phyloP scores from a whole-genome alignment of 1,284 basidiomycete species.

The Prillingera fragicola region DNA sequence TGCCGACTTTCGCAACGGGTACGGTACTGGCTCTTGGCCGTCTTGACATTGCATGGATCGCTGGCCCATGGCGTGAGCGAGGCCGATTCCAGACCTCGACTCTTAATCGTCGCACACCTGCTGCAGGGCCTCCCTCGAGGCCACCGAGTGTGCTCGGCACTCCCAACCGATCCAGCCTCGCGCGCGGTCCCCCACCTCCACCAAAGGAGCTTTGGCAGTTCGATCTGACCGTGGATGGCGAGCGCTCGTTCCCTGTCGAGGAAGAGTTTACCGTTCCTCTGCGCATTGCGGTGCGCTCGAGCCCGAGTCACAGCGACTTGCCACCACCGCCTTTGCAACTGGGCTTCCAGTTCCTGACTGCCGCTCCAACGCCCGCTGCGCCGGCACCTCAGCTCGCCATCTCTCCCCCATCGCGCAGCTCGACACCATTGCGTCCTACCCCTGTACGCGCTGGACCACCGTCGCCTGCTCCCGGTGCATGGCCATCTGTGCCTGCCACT shows the following conservation, averaged over 20 bases:
- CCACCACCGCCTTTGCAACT: constrained; percentile 17
- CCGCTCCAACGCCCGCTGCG: constrained; percentile 5
- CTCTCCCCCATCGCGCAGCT: constrained; percentile 21
- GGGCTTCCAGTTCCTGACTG: constrained; percentile 32
- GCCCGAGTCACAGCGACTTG: neutral
- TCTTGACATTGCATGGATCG: constrained; percentile 69
- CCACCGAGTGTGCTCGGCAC: no score
- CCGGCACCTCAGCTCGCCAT: constrained; percentile 12
- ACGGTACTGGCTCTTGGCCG: constrained; percentile 68
- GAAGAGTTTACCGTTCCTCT: constrained; percentile 20
- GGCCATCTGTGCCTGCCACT: neutral
- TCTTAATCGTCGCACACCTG: constrained; percentile 37
- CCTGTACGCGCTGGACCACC: neutral
- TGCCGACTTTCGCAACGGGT: constrained; percentile 58
- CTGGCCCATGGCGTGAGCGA: constrained; percentile 57
- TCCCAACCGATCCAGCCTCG: constrained; percentile 4
- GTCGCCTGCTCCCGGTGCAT: neutral
- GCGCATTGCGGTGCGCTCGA: constrained; percentile 25
- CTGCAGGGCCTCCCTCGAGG: neutral
- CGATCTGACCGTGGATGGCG: constrained; percentile 23
- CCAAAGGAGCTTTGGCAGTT: constrained; percentile 27
- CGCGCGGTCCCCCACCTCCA: neutral
- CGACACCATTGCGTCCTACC: constrained; percentile 14
- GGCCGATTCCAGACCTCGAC: constrained; percentile 71
- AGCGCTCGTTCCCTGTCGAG: constrained; percentile 21